Base-by-base conservation (phyloP, 805 yeast genomes). In the Starmerella ratchasimensis region DNA sequence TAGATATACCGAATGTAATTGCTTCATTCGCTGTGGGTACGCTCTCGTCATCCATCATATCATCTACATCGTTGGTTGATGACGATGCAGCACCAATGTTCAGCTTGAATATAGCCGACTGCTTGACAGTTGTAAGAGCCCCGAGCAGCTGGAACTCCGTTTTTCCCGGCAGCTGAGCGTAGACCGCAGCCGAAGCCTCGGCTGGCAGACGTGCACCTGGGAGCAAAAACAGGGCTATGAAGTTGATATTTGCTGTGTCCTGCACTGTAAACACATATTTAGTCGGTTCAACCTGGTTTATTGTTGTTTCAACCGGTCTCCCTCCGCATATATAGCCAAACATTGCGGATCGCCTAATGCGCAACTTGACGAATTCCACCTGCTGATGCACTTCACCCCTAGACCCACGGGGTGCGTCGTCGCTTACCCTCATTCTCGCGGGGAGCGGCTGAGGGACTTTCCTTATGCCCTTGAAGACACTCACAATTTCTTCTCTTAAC, bases 41-140 rank as follows among this genome's bases (percentile, higher is more conserved):
- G 43, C 60, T 68, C 32, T 65, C 76, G 42, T 69, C 67, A 32
- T 68, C 76, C 63, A 71, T 67, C 48, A 71, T 64, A 44, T 72
- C 80, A 33, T 74, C 79, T 5, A 68, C 51, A 17, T 69, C 69
- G 41, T 59, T 62, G 3, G 37, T 43, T 16, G 33, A 35, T 13
- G 37, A 39, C 20, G 44, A 46, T 22, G 51, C 42, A 11, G 52
- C 47, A 6, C 55, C 47, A 44, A 64, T 66, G 53, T 76, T 81
- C 41, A 88, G 69, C 52, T 77, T 79, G 64, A 80, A 90, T 3
- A 90, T 90, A 0, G 96, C 94, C 41, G 94, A 80, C 26, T 93
- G 97, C 55, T 88, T 90, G 26, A 58, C 61, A 14, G 45, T 47
- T 9, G 64, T 55, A 13, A 63, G 49, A 60, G 52, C 60, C 29